Evolutionary conservation across 2,329 filamentous ascomycete genomes (phyloP).

Genomic region (Scytalidium lignicola): DNA sequence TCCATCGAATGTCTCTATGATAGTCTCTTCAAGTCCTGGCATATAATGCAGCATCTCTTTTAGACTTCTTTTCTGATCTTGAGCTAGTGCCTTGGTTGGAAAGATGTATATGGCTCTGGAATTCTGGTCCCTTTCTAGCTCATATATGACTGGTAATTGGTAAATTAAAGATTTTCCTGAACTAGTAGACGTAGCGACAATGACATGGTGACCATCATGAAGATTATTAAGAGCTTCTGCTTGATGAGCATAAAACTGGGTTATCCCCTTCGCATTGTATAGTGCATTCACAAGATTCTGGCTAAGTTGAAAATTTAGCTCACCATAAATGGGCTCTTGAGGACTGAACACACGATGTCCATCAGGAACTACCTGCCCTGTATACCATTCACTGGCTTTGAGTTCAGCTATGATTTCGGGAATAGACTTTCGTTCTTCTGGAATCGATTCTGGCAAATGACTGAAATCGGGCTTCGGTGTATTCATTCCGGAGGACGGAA

Average conservation of each 20-base stretch:
- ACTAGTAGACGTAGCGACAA: constrained; percentile 90
- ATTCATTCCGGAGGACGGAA: constrained; percentile 40
- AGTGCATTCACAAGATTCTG: constrained; percentile 93
- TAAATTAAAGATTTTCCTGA: constrained; percentile 99
- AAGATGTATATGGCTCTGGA: constrained; percentile 96
- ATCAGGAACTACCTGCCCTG: constrained; percentile 85
- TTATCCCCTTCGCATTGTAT: constrained; percentile 87
- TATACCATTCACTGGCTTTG: constrained; percentile 80
- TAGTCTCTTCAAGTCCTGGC: constrained; percentile 64
- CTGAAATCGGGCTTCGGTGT: constrained; percentile 31
- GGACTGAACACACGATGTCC: constrained; percentile 88
- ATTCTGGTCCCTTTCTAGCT: constrained; percentile 70
- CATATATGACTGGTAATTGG: constrained; percentile 85
- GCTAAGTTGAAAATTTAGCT: constrained; percentile 79
- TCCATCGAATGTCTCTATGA: constrained; percentile 94
- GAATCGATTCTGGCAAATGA: constrained; percentile 65
- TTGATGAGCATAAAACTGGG: constrained; percentile 84
- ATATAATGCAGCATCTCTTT: constrained; percentile 81
- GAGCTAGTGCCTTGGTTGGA: constrained; percentile 91
- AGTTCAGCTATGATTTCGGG: constrained; percentile 82
- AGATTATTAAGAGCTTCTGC: constrained; percentile 89
- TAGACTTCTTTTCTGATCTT: constrained; percentile 86
- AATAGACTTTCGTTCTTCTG: constrained; percentile 72
- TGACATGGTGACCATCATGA: constrained; percentile 76
- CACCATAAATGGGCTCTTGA: constrained; percentile 74